Percentiles rank a stretch among this genome's conserved stretches.
Evolutionary conservation across 305 asterid genomes (phyloP).

Genomic region (Solanum aculeatissimum): DNA sequence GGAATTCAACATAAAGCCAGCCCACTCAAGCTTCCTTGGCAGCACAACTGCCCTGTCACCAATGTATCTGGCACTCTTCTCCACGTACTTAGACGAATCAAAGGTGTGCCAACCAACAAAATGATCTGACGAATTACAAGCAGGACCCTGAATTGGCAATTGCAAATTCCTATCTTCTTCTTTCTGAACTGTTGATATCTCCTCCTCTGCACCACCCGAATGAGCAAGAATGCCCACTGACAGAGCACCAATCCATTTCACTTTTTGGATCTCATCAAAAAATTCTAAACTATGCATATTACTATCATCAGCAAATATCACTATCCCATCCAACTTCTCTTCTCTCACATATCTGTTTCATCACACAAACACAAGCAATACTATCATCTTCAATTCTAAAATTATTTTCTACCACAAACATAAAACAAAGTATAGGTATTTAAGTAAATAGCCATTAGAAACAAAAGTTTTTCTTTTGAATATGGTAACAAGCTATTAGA

Average conservation of each 20-base stretch:
- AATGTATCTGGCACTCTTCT: slow-evolving; percentile 60
- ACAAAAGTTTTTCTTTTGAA: not conserved
- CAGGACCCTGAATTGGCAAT: slow-evolving; percentile 81
- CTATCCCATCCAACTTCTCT: slow-evolving; percentile 67
- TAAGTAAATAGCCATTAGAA: not conserved
- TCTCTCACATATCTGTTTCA: slow-evolving; percentile 64
- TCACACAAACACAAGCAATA: slow-evolving; percentile 5
- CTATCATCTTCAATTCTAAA: slow-evolving; percentile 5
- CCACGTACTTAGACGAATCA: slow-evolving; percentile 28
- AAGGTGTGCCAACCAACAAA: slow-evolving; percentile 85
- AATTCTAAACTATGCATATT: slow-evolving; percentile 88
- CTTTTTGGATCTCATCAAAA: slow-evolving; percentile 88
- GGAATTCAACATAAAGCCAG: slow-evolving; percentile 77
- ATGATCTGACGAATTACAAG: slow-evolving; percentile 73
- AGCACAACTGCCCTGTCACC: slow-evolving; percentile 83
- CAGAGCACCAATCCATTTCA: slow-evolving; percentile 78
- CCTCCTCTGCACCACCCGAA: slow-evolving; percentile 43
- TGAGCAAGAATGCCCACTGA: slow-evolving; percentile 80
- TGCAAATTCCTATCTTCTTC: slow-evolving; percentile 40
- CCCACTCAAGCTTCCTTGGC: slow-evolving; percentile 92
- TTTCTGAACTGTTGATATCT: slow-evolving; percentile 12
- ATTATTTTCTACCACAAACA: not conserved
- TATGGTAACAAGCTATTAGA: not conserved
- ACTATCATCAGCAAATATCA: slow-evolving; percentile 91
- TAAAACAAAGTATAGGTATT: not conserved